A percentile compares a stretch with the other conserved stretches of the same genome.
These are phyloP conservation scores for Xerophyta viscosa DNA, from an alignment of 106 monocot species.

Conservation along the genomic window DNA sequence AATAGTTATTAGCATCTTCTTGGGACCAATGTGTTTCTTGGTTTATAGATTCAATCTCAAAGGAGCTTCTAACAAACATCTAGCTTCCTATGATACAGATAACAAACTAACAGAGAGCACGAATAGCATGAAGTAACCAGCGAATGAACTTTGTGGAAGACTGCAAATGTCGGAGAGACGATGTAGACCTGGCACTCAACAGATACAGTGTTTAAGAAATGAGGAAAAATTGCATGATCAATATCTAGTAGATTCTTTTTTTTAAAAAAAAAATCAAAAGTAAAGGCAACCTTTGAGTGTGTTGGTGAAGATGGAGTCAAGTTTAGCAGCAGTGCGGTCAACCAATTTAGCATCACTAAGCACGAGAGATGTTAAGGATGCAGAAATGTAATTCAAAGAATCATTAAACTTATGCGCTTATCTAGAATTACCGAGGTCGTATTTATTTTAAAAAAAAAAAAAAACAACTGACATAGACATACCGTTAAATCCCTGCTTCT, in stretches of 20 bases:
- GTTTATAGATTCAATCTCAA: no score
- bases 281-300: neutral
- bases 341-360: neutral
- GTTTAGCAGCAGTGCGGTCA: neutral
- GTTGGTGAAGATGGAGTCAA: conserved; percentile 2
- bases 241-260: no score
- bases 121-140: neutral
- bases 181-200: neutral
- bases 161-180: neutral
- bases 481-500: no score
- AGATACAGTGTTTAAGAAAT: neutral
- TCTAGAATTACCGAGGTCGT: no score
- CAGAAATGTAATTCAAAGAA: no score
- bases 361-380: no score
- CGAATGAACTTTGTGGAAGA: neutral
- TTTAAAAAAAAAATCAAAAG: no score
- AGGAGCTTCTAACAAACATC: neutral
- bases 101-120: neutral
- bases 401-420: no score
- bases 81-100: neutral
- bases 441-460: no score
- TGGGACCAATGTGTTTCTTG: no score
- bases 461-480: no score
- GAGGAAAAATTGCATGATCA: neutral
- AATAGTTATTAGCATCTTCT: no score